Percentiles rank a stretch among this genome's conserved stretches.
phyloP scores from a whole-genome alignment of 2,329 filamentous ascomycete genomes.

The Talaromyces sp. region DNA sequence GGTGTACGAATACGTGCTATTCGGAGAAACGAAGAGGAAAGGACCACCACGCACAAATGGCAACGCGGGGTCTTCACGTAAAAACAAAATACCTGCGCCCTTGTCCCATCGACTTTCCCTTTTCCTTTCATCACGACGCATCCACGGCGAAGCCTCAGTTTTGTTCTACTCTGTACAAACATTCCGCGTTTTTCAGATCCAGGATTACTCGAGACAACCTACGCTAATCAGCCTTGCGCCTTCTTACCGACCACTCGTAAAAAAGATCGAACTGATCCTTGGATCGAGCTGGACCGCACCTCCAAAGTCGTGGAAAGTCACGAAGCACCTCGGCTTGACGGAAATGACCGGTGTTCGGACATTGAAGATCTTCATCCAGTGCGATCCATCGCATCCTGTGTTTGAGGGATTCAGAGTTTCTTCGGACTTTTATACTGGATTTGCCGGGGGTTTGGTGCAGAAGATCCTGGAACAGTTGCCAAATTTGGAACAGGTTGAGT shows the following conservation, averaged over 20 bases:
- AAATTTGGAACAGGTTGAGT: conserved; percentile 49
- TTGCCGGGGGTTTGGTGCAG: conserved; percentile 50
- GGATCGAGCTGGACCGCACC: conserved; percentile 59
- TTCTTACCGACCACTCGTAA: conserved; percentile 51
- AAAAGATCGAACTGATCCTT: conserved; percentile 54
- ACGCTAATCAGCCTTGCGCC: conserved; percentile 50
- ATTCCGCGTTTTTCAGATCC: conserved; percentile 53
- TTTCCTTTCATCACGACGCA: conserved; percentile 40
- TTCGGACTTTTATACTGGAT: conserved; percentile 57
- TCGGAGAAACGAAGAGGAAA: conserved; percentile 32
- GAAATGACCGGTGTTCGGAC: conserved; percentile 47
- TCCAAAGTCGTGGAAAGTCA: conserved; percentile 54
- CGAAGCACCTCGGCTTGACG: conserved; percentile 47
- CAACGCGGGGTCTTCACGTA: conserved; percentile 36
- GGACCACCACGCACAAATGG: conserved; percentile 26
- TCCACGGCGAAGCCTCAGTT: conserved; percentile 51
- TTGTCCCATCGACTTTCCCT: conserved; percentile 36
- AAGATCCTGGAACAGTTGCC: conserved; percentile 51
- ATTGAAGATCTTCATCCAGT: conserved; percentile 57
- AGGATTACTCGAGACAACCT: conserved; percentile 46
- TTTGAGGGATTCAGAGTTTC: conserved; percentile 58
- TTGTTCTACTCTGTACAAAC: conserved; percentile 52
- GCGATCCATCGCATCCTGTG: conserved; percentile 52
- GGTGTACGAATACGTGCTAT: conserved; percentile 48
- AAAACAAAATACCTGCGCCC: conserved; percentile 33